Evolutionary conservation across 1,284 basidiomycete species (phyloP), one percentile per base, ranked within the genome.

Genomic region (Ceratobasidium sp.): DNA sequence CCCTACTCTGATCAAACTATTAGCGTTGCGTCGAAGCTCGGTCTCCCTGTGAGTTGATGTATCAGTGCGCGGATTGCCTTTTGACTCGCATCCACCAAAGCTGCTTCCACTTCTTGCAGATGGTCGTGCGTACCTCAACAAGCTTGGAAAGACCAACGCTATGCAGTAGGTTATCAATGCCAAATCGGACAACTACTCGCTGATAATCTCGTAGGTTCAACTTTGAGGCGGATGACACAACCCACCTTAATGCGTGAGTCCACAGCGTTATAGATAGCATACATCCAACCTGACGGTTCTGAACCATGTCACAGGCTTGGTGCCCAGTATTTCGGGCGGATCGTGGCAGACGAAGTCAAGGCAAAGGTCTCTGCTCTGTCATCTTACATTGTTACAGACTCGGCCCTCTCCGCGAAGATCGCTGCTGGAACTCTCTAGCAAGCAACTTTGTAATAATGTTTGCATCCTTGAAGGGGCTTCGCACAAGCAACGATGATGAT

Each of bases 11-110:
- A 58, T 12, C 25, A 61, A 61, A 71, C 56, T 11, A 71, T 71
- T 7, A 71, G 36, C 4, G 46, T 71, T 36, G 69, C 69, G 11
- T 71, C 69, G 8, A 60, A 60, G 21, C 36, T 61, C 6, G 69
- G 69, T 11, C 44, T 71, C n/a, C 58, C 69, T 28, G 69, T 61
- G 12, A 48, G 69, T 60, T 16, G 18, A 42, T 18, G 6, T 6
- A 33, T 38, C 9, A 38, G 7, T 38, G 1, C 11, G 11, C 11
- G 4, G 36, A 38, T 38, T 38, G 9, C 8, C 3, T 38, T 38
- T 91, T 88, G 9, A 90, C 86, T 14, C 88, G 82, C 89, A 92
- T 92, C 91, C 90, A 93, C 0, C 16, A 53, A 48, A 71, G 58
- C 53, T 71, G 12, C 58, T 61, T 3, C 69, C 58, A 2, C 48